phyloP scores from a whole-genome alignment of 306 rosid species.

The Benincasa hispida region DNA sequence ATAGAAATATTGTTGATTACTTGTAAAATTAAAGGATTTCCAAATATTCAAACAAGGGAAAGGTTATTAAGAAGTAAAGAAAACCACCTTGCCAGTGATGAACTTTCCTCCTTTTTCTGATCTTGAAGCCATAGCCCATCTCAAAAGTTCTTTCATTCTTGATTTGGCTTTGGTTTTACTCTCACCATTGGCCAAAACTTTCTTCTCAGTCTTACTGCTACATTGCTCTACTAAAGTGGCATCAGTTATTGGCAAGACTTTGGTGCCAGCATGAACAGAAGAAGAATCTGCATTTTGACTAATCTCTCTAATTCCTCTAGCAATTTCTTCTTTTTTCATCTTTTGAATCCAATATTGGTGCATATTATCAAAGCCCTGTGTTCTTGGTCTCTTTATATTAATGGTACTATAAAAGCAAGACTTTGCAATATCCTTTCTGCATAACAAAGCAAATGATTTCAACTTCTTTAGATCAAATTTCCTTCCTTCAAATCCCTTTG shows the following conservation, averaged over 20 bases:
- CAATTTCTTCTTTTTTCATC: slow-evolving; percentile 54
- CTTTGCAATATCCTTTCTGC: slow-evolving; percentile 35
- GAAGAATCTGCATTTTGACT: slow-evolving; percentile 30
- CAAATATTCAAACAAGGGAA: neutral
- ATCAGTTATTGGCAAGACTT: slow-evolving; percentile 64
- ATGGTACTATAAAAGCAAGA: slow-evolving; percentile 42
- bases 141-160: slow-evolving; percentile 76
- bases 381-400: slow-evolving; percentile 27
- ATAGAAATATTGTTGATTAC: neutral
- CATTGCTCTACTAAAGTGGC: slow-evolving; percentile 28
- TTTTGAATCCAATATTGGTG: slow-evolving; percentile 19
- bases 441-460: slow-evolving; percentile 25
- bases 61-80: neutral
- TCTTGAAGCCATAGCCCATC: slow-evolving; percentile 79
- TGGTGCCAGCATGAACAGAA: slow-evolving; percentile 38
- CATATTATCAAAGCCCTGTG: slow-evolving; percentile 14
- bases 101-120: slow-evolving; percentile 58
- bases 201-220: slow-evolving; percentile 16
- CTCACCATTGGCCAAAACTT: slow-evolving; percentile 31
- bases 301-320: slow-evolving; percentile 20
- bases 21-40: neutral
- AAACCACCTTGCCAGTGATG: slow-evolving; percentile 46
- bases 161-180: slow-evolving; percentile 37
- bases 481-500: slow-evolving; percentile 17
- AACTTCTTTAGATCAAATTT: slow-evolving; percentile 28